These are phyloP conservation scores for Colletotrichum noveboracense DNA, from an alignment of 2,329 filamentous ascomycete genomes.

Conservation along the genomic window DNA sequence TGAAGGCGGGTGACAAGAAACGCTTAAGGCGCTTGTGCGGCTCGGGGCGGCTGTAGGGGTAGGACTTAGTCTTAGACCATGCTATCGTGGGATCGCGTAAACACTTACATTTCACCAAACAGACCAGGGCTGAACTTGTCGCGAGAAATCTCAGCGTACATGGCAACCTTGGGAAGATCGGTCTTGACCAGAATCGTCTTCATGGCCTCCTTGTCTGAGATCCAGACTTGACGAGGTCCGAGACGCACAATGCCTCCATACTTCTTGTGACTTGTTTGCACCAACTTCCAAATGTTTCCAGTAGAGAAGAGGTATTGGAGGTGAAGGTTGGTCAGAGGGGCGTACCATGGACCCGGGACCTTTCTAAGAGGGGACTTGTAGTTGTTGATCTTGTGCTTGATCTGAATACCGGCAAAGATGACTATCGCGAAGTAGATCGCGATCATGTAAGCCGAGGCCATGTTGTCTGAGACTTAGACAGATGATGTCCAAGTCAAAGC, in stretches of 20 bases:
- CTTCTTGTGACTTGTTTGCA: constrained; percentile 20
- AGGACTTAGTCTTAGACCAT: not conserved
- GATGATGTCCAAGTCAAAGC: not conserved
- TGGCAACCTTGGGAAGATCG: constrained; percentile 27
- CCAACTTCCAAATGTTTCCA: constrained; percentile 26
- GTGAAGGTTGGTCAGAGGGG: constrained; percentile 24
- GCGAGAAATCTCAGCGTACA: constrained; percentile 27
- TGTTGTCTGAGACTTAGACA: not conserved
- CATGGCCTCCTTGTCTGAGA: constrained; percentile 26
- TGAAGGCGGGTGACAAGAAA: constrained; percentile 30
- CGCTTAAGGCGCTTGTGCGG: constrained; percentile 29
- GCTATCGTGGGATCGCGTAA: too few species aligned
- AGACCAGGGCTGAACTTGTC: constrained; percentile 23
- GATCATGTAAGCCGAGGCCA: constrained; percentile 2
- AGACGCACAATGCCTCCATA: constrained; percentile 25
- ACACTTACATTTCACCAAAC: constrained; percentile 26
- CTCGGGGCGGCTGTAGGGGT: constrained; percentile 21
- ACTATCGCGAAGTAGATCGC: not conserved
- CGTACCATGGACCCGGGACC: constrained; percentile 24
- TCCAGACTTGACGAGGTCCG: constrained; percentile 26
- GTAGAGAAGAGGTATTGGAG: constrained; percentile 25
- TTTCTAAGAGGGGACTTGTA: constrained; percentile 16
- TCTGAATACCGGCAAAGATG: not conserved
- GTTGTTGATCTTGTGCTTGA: not conserved
- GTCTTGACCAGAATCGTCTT: constrained; percentile 25